These are phyloP conservation scores for Eimeria praecox DNA, from an alignment of 169 alveolate genomes.

Conservation along the genomic window DNA sequence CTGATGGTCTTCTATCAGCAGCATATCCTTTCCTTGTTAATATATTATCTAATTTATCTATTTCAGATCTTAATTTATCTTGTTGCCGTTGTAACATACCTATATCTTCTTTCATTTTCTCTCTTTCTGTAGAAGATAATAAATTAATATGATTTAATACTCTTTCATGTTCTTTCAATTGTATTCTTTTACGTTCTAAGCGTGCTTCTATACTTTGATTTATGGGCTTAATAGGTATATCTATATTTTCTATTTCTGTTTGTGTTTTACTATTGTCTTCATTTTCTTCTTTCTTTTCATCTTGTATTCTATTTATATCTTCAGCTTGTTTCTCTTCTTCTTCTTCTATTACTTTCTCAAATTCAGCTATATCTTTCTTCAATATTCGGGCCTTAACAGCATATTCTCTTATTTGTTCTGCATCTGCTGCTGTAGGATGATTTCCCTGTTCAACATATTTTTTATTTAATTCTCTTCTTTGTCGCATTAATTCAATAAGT, in stretches of 20 bases:
- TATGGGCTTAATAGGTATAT: neutral
- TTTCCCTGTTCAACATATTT: neutral
- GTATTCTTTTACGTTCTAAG: neutral
- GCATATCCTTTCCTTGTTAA: neutral
- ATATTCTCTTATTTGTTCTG: neutral
- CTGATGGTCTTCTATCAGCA: conserved; percentile 57
- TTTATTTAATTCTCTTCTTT: neutral
- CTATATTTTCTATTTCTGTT: neutral
- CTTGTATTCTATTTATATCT: neutral
- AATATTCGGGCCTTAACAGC: conserved; percentile 20
- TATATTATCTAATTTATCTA: neutral
- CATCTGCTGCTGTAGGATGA: neutral
- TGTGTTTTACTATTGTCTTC: neutral
- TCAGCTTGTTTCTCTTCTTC: conserved; percentile 18
- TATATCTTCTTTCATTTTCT: neutral
- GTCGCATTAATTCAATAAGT: neutral
- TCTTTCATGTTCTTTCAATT: conserved; percentile 24
- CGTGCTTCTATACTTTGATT: conserved; percentile 28
- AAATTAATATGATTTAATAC: neutral
- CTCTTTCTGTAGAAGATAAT: neutral
- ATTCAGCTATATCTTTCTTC: neutral
- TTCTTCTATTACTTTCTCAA: neutral
- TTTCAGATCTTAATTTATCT: neutral
- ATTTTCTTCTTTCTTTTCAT: neutral
- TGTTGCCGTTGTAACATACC: conserved; percentile 54